Conservation (phyloP, 1,139 yeast species). For the Sugiyamaella castrensis region DNA sequence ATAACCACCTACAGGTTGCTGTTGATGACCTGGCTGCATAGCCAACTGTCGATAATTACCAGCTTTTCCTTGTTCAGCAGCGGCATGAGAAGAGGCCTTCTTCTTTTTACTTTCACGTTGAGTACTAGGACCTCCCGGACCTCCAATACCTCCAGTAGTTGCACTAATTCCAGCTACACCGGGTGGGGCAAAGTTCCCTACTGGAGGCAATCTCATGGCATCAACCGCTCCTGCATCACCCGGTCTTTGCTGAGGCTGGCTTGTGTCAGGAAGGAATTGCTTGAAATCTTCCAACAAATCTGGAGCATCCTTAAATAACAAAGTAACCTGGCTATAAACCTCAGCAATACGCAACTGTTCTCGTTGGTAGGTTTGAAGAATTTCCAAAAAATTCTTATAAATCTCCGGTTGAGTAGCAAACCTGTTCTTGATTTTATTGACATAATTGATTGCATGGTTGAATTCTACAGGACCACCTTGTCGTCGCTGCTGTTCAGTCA, state of each 20-base stretch:
- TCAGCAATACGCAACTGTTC: constrained; percentile 95
- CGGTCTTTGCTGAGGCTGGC: constrained; percentile 30
- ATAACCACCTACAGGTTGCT: constrained; percentile 2
- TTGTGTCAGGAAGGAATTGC: constrained; percentile 91
- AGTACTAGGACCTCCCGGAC: constrained; percentile 2
- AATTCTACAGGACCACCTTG: constrained; percentile 87
- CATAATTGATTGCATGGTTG: constrained; percentile 95
- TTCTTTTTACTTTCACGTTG: constrained; percentile 14
- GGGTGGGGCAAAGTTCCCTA: constrained; percentile 92
- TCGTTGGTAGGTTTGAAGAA: constrained; percentile 91
- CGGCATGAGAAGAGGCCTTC: constrained; percentile 15
- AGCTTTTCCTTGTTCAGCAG: constrained; percentile 5
- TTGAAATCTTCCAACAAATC: constrained; percentile 92
- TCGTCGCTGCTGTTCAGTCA: constrained; percentile 26
- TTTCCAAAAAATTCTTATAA: constrained; percentile 90
- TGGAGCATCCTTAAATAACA: constrained; percentile 86
- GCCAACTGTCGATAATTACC: constrained; percentile 1
- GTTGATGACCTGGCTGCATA: constrained; percentile 5
- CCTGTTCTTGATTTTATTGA: constrained; percentile 90
- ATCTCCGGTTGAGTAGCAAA: constrained; percentile 94
- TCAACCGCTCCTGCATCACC: constrained; percentile 15
- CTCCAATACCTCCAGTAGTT: not conserved
- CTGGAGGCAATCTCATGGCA: constrained; percentile 74
- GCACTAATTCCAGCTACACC: constrained; percentile 5
- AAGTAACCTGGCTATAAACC: constrained; percentile 89